These are phyloP conservation scores for Phaffia rhodozyma DNA, from an alignment of 1,284 basidiomycete species.

Conservation along the genomic window DNA sequence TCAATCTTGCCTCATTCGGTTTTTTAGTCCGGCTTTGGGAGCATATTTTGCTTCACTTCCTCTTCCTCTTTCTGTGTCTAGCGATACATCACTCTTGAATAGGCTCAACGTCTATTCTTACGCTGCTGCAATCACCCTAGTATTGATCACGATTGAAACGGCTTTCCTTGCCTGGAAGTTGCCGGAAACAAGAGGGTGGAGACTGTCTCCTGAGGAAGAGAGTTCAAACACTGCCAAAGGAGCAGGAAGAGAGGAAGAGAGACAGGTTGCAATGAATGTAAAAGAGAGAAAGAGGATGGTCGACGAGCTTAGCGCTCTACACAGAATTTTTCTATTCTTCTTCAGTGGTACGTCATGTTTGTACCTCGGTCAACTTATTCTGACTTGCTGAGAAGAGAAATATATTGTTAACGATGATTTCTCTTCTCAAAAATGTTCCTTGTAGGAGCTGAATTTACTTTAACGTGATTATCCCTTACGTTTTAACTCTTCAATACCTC, in stretches of 20 bases:
- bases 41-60: conserved; percentile 37
- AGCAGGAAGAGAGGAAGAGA: conserved; percentile 24
- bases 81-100: conserved; percentile 14
- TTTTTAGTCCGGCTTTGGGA: conserved; percentile 50
- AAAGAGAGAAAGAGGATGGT: conserved; percentile 26
- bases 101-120: conserved; percentile 67
- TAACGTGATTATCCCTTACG: conserved; percentile 52
- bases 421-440: background rate
- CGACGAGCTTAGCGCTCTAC: conserved; percentile 46
- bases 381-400: background rate
- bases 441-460: conserved; percentile 66
- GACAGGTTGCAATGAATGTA: conserved; percentile 19
- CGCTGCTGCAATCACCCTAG: conserved; percentile 63
- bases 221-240: background rate
- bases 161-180: conserved; percentile 54
- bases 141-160: conserved; percentile 57
- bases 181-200: conserved; percentile 44
- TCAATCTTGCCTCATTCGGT: conserved; percentile 26
- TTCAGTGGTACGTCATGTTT: conserved; percentile 52
- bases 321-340: conserved; percentile 69
- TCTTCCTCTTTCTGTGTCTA: conserved; percentile 22
- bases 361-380: background rate
- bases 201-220: conserved; percentile 26
- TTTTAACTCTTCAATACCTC: background rate
- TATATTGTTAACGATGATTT: too few relatives aligned